Evolutionary conservation across 2,329 filamentous ascomycete species (phyloP).

Genomic region (Ophiostoma sp.): DNA sequence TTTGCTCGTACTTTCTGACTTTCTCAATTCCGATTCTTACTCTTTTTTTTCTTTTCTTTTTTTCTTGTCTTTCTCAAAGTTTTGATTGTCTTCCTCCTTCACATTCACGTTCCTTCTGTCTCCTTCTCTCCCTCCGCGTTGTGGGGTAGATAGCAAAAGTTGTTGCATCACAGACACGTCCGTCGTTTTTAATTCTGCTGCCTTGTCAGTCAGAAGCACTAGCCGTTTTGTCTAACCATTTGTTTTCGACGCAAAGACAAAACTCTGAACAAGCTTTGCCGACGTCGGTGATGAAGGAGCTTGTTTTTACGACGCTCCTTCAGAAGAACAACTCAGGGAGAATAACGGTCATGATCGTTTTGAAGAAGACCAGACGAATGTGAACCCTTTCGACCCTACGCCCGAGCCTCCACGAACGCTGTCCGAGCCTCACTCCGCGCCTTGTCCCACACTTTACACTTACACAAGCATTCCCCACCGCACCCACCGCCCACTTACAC

Average conservation of each 20-base stretch:
- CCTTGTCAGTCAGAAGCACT: background rate
- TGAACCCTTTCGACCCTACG: background rate
- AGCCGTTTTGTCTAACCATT: background rate
- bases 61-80: background rate
- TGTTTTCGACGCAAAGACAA: background rate
- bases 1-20: background rate
- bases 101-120: background rate
- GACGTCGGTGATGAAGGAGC: background rate
- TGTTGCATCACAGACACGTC: background rate
- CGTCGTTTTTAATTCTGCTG: background rate
- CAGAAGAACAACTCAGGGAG: background rate
- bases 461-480: background rate
- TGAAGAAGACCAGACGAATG: background rate
- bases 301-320: background rate
- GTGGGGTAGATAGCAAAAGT: background rate
- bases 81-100: background rate
- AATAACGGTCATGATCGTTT: background rate
- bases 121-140: background rate
- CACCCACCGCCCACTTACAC: background rate
- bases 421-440: background rate
- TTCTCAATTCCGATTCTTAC: background rate
- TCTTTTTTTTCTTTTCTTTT: background rate
- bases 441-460: background rate
- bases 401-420: background rate
- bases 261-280: background rate